These are phyloP conservation scores for Penicillium concentricum DNA, from an alignment of 2,329 filamentous ascomycete genomes.

Conservation along the genomic window DNA sequence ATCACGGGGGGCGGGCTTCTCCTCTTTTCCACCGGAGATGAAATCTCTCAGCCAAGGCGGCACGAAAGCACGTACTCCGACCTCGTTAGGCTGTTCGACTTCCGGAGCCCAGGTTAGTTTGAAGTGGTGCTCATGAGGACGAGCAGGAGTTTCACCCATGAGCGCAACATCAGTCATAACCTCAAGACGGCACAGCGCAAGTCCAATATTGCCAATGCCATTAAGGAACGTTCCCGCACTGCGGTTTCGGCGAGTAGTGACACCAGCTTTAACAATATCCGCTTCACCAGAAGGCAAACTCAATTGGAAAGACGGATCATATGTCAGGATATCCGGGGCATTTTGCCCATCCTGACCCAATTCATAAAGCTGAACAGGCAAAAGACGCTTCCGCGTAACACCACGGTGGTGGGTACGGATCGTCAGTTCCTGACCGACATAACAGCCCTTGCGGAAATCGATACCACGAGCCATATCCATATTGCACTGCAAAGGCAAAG, in stretches of 20 bases:
- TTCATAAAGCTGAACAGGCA: conserved; percentile 74
- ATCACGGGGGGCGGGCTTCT: conserved; percentile 31
- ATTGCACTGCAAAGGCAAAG: conserved; percentile 85
- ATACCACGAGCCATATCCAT: conserved; percentile 82
- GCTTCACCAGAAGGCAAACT: conserved; percentile 39
- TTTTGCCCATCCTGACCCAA: conserved; percentile 34
- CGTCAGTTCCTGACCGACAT: conserved; percentile 93
- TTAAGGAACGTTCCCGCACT: conserved; percentile 77
- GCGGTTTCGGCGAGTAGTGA: conserved; percentile 53
- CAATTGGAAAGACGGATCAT: conserved; percentile 29
- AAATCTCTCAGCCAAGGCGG: conserved; percentile 67
- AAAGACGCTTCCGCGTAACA: conserved; percentile 83
- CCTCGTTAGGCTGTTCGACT: conserved; percentile 45
- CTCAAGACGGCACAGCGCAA: conserved; percentile 83
- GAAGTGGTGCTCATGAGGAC: conserved; percentile 62
- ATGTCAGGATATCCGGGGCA: conserved; percentile 52
- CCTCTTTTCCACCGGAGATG: conserved; percentile 39
- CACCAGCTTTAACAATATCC: conserved; percentile 55
- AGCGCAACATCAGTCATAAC: conserved; percentile 81
- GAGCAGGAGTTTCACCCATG: conserved; percentile 64
- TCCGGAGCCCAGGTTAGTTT: conserved; percentile 53
- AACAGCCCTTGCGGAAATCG: conserved; percentile 95
- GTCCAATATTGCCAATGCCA: conserved; percentile 79
- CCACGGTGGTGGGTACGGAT: conserved; percentile 94
- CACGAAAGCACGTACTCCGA: conserved; percentile 75